These are phyloP conservation scores for Sinapis alba DNA, from an alignment of 441 rosid genomes.

Conservation along the genomic window DNA sequence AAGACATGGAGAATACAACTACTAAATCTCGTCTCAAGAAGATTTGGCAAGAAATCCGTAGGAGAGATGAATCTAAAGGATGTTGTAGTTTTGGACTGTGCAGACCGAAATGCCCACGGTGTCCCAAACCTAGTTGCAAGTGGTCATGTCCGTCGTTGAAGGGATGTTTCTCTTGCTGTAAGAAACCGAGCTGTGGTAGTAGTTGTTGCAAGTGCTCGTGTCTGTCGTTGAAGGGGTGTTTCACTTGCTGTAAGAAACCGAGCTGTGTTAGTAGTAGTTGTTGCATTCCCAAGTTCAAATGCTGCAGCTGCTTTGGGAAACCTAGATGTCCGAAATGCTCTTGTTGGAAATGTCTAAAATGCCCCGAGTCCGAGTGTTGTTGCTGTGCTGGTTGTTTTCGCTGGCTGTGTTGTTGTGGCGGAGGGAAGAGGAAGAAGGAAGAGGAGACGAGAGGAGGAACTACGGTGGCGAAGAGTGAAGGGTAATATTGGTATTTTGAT, in stretches of 20 bases:
- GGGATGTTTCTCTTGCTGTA: too few species aligned
- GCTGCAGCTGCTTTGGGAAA: conserved; percentile 41
- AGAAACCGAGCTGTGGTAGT: not conserved
- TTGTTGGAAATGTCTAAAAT: conserved; percentile 47
- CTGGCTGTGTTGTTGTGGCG: conserved; percentile 40
- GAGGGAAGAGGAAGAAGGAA: conserved; percentile 21
- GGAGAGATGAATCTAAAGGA: conserved; percentile 43
- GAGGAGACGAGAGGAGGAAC: conserved; percentile 23
- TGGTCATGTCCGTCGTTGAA: conserved; percentile 7
- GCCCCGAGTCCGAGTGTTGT: conserved; percentile 5
- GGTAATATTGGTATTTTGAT: conserved; percentile 27
- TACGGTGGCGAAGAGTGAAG: conserved; percentile 26
- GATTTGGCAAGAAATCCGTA: conserved; percentile 57
- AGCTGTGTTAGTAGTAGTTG: conserved; percentile 42
- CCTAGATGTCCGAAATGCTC: conserved; percentile 42
- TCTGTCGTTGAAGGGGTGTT: conserved; percentile 41
- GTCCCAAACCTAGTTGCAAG: conserved; percentile 34
- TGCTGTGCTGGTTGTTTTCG: conserved; percentile 35
- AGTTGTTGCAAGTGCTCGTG: conserved; percentile 33
- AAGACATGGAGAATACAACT: conserved; percentile 84
- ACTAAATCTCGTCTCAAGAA: conserved; percentile 72
- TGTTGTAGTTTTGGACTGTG: conserved; percentile 61
- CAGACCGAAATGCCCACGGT: conserved; percentile 54
- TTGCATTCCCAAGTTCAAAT: conserved; percentile 37
- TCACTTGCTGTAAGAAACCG: conserved; percentile 46